These are phyloP conservation scores for Aspergillus texensis DNA, from an alignment of 2,329 filamentous ascomycete genomes.

Conservation along the genomic window DNA sequence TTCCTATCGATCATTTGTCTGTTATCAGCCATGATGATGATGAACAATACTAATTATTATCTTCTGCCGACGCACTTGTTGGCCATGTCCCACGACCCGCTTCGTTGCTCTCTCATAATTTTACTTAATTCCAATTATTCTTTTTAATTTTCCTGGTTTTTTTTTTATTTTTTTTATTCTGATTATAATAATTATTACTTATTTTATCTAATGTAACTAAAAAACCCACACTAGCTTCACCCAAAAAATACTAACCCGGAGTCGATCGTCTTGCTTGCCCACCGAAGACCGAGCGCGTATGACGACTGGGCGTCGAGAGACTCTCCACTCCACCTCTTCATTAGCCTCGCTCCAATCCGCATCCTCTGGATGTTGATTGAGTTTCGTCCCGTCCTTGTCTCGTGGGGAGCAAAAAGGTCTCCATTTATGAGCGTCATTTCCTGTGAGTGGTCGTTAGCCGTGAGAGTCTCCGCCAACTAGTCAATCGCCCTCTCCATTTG, in stretches of 20 bases:
- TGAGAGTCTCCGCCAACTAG: constrained; percentile 18
- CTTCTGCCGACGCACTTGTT: constrained; percentile 5
- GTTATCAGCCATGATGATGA: background rate
- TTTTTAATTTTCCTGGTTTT: background rate
- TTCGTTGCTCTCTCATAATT: background rate
- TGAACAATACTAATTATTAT: constrained; percentile 12
- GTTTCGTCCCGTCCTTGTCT: constrained; percentile 23
- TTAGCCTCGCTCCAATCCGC: constrained; percentile 16
- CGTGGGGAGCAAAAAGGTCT: constrained; percentile 14
- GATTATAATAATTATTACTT: background rate
- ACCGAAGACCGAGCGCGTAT: constrained; percentile 1
- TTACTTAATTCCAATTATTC: background rate
- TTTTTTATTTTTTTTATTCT: background rate
- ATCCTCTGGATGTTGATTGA: constrained; percentile 20
- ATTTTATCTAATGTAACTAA: constrained; percentile 9
- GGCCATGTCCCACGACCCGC: constrained; percentile 10
- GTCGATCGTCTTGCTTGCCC: constrained; percentile 13
- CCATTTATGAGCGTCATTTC: constrained; percentile 23
- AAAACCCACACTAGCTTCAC: background rate
- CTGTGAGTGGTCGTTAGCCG: constrained; percentile 17
- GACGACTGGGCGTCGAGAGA: constrained; percentile 4
- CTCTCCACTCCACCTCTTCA: constrained; percentile 16
- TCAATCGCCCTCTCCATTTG: constrained; percentile 5
- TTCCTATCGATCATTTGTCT: constrained; percentile 8
- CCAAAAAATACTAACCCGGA: constrained; percentile 11